A percentile compares a stretch with the other conserved stretches of the same genome.
Conservation (phyloP, 306 rosid genomes). For the Cucurbita argyrosperma region DNA sequence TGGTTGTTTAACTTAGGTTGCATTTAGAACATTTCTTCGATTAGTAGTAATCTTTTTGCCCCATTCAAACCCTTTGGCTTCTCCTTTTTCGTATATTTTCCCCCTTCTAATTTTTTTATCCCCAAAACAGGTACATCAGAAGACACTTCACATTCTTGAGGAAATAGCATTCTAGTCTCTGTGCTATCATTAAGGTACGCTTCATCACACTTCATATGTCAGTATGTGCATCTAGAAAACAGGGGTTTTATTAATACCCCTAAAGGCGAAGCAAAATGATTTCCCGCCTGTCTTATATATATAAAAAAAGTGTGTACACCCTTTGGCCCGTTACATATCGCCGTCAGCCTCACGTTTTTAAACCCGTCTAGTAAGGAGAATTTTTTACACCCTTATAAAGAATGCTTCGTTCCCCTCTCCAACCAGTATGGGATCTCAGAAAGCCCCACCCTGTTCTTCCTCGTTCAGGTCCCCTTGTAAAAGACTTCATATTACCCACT, state of each 20-base stretch:
- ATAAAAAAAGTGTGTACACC: not conserved
- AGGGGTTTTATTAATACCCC: not conserved
- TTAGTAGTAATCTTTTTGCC: not conserved
- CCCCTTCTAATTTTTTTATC: not conserved
- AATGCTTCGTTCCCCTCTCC: too few species aligned
- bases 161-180: slow-evolving; percentile 58
- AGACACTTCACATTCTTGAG: slow-evolving; percentile 73
- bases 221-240: not conserved
- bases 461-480: not conserved
- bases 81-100: not conserved
- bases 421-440: too few species aligned
- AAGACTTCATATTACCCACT: not conserved
- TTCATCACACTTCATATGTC: not conserved
- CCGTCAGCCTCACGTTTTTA: too few species aligned
- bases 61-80: not conserved
- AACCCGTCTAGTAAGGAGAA: too few species aligned
- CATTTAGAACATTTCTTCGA: not conserved
- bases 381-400: too few species aligned
- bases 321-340: too few species aligned
- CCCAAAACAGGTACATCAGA: slow-evolving; percentile 64
- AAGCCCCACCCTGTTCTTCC: not conserved
- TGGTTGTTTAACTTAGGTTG: not conserved
- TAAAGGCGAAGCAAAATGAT: not conserved
- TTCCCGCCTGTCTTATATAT: not conserved
- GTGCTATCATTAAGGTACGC: not conserved